phyloP scores from a whole-genome alignment of 495 filamentous ascomycete species.

The Lasiosphaeria ovina region DNA sequence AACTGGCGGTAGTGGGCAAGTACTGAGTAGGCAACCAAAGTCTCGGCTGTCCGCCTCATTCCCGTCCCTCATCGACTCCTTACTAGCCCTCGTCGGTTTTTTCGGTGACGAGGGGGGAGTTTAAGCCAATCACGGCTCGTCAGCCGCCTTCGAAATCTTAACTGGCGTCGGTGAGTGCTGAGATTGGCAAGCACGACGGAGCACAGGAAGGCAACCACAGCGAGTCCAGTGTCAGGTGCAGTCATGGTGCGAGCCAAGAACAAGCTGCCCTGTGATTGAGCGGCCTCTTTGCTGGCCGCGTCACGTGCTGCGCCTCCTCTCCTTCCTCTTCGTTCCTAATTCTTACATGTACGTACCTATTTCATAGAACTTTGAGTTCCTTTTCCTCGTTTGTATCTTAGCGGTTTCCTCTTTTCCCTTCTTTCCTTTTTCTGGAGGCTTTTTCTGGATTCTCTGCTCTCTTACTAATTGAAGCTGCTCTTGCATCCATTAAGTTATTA shows the following conservation, averaged over 20 bases:
- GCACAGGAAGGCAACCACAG: too few relatives aligned
- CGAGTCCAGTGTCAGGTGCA: too few relatives aligned
- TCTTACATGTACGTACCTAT: too few relatives aligned
- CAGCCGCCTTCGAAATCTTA: neutral
- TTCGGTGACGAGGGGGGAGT: slow-evolving; percentile 6
- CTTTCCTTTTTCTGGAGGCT: too few relatives aligned
- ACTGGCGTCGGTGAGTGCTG: slow-evolving; percentile 1
- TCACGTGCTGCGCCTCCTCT: neutral
- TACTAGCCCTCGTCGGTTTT: neutral
- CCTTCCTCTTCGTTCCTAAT: too few relatives aligned
- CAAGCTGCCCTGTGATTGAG: too few relatives aligned
- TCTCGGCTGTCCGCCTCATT: slow-evolving; percentile 22
- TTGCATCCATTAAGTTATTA: too few relatives aligned
- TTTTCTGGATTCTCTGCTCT: too few relatives aligned
- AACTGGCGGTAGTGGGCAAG: neutral
- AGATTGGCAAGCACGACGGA: neutral
- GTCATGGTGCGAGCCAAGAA: too few relatives aligned
- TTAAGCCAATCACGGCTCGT: slow-evolving; percentile 11
- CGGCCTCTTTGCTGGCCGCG: neutral
- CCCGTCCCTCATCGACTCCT: slow-evolving; percentile 3
- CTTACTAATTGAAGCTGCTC: too few relatives aligned
- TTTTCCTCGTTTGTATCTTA: neutral
- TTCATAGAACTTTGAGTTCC: neutral
- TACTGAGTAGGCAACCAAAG: slow-evolving; percentile 6
- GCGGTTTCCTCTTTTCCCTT: too few relatives aligned